phyloP scores from a whole-genome alignment of 2,329 filamentous ascomycete species.

The Pseudopyrenochaeta lycopersici region DNA sequence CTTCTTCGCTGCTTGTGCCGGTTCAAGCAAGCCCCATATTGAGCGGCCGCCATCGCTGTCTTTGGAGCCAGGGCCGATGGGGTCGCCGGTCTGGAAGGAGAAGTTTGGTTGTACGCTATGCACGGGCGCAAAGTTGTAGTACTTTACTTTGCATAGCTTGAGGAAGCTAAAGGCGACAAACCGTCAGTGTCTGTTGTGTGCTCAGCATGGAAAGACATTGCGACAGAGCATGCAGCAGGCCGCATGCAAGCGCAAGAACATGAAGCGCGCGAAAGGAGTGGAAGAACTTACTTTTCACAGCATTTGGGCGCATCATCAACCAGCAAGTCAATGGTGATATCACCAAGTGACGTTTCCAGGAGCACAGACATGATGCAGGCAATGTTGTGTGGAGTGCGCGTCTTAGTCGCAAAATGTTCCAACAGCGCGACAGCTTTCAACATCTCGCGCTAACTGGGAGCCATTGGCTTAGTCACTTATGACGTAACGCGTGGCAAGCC shows the following conservation, averaged over 20 bases:
- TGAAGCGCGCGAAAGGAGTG: constrained; percentile 22
- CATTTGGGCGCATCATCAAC: constrained; percentile 88
- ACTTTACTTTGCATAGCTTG: constrained; percentile 98
- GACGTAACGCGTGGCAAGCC: constrained; percentile 11
- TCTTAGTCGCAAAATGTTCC: constrained; percentile 33
- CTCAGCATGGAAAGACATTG: constrained; percentile 61
- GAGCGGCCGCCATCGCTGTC: constrained; percentile 92
- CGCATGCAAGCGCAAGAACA: constrained; percentile 28
- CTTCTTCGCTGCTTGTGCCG: constrained; percentile 67
- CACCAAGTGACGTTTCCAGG: constrained; percentile 89
- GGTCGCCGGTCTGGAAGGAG: constrained; percentile 95
- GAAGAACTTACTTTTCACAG: constrained; percentile 84
- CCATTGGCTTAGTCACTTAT: constrained; percentile 26
- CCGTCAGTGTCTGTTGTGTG: constrained; percentile 60
- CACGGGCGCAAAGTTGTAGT: constrained; percentile 96
- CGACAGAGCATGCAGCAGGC: constrained; percentile 29
- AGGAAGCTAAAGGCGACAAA: constrained; percentile 75
- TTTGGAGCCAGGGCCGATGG: constrained; percentile 82
- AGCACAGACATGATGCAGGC: constrained; percentile 80
- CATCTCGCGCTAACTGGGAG: constrained; percentile 1
- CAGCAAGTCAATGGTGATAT: constrained; percentile 93
- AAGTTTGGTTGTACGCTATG: constrained; percentile 94
- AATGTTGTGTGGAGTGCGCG: constrained; percentile 17
- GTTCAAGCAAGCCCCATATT: constrained; percentile 86
- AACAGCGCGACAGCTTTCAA: constrained; percentile 6